Evolutionary conservation across 495 filamentous ascomycete genomes (phyloP).

Genomic region (Xylaria venustula): DNA sequence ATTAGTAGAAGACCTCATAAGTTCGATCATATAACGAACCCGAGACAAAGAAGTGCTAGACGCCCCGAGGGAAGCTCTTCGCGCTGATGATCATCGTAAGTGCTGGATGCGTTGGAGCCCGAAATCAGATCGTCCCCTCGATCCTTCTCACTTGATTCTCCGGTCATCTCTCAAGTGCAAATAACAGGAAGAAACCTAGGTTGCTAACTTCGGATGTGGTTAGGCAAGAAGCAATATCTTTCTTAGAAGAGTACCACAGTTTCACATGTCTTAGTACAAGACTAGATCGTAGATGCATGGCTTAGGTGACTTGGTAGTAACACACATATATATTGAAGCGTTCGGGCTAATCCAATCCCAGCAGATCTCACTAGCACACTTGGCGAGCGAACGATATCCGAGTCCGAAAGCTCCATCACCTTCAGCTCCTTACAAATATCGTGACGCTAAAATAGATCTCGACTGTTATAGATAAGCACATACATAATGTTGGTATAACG

Average conservation of each 20-base stretch:
- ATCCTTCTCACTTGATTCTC: not conserved
- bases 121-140: not conserved
- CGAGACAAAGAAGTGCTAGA: slow-evolving; percentile 20
- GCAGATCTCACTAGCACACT: not conserved
- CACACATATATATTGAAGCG: not conserved
- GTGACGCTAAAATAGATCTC: not conserved
- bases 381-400: not conserved
- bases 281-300: not conserved
- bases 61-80: slow-evolving; percentile 19
- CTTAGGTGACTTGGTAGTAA: not conserved
- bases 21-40: slow-evolving; percentile 15
- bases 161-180: not conserved
- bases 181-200: not conserved
- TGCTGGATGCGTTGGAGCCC: slow-evolving; percentile 15
- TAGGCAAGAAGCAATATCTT: not conserved
- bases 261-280: not conserved
- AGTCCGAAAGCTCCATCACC: not conserved
- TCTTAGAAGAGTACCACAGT: not conserved
- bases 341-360: not conserved
- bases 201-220: not conserved
- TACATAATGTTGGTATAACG: not conserved
- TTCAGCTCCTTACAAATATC: not conserved
- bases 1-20: slow-evolving; percentile 14
- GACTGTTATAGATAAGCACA: not conserved
- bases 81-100: slow-evolving; percentile 1